These are phyloP conservation scores for Metschnikowia rubicola DNA, from an alignment of 805 yeast species.

Conservation along the genomic window DNA sequence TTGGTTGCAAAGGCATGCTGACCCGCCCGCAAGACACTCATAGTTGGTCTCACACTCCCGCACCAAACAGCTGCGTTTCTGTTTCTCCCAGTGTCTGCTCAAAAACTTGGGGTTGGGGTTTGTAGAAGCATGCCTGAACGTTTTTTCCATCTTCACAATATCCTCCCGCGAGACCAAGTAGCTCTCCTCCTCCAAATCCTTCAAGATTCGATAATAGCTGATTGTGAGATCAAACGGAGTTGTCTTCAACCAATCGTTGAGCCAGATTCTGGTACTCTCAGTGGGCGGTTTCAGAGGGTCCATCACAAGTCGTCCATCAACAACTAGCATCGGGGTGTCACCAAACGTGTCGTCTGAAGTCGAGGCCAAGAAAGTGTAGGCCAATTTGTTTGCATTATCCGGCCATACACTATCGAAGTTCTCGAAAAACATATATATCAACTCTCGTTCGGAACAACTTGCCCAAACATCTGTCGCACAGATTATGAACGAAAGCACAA, in stretches of 20 bases:
- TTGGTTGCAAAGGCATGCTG: neutral
- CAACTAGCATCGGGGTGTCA: neutral
- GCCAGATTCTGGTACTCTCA: neutral
- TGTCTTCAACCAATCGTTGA: constrained; percentile 2
- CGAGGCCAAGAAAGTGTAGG: constrained; percentile 3
- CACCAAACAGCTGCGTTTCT: neutral
- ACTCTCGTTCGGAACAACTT: neutral
- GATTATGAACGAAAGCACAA: too few relatives aligned
- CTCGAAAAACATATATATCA: constrained; percentile 2
- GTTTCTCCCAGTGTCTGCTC: neutral
- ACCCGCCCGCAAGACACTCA: neutral
- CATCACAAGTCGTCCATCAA: constrained; percentile 1
- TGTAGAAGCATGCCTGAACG: neutral
- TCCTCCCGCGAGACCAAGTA: neutral
- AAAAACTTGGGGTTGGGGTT: neutral
- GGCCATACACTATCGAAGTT: constrained; percentile 7
- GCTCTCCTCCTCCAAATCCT: constrained; percentile 1
- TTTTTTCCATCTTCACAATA: neutral
- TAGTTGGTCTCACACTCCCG: neutral
- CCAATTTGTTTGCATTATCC: constrained; percentile 6
- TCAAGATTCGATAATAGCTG: constrained; percentile 4
- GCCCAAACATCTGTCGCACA: neutral
- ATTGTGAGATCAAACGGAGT: constrained; percentile 4
- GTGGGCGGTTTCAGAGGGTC: neutral
- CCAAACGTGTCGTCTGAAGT: neutral